Evolutionary conservation across 2,329 filamentous ascomycete species (phyloP).

Genomic region (Apiospora hydei): DNA sequence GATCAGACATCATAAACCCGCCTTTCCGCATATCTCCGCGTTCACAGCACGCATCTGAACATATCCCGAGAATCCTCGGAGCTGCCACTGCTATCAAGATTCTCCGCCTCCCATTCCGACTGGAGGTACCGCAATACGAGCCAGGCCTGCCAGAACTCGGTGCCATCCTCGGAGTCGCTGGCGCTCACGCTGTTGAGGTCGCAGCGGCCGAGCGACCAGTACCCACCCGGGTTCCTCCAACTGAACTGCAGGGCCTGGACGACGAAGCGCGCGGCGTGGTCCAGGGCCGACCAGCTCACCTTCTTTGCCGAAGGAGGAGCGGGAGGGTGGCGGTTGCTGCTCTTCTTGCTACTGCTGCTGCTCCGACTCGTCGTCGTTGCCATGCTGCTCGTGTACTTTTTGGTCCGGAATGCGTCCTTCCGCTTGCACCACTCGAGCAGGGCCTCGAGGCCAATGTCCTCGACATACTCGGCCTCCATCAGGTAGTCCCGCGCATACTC

Average conservation of each 20-base stretch:
- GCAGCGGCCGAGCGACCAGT: constrained; percentile 36
- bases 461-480: constrained; percentile 29
- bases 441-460: constrained; percentile 33
- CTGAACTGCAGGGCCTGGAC: constrained; percentile 37
- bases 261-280: constrained; percentile 40
- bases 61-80: constrained; percentile 14
- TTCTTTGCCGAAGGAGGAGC: constrained; percentile 28
- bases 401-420: constrained; percentile 32
- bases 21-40: not conserved
- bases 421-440: constrained; percentile 32
- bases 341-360: constrained; percentile 30
- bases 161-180: constrained; percentile 29
- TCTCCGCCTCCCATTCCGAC: constrained; percentile 38
- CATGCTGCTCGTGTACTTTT: constrained; percentile 25
- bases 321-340: not conserved
- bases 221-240: constrained; percentile 37
- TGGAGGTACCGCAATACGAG: constrained; percentile 38
- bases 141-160: constrained; percentile 41
- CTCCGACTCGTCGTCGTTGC: constrained; percentile 22
- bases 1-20: not conserved
- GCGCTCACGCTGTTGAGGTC: constrained; percentile 32
- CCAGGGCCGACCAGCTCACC: constrained; percentile 35
- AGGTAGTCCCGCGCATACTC: constrained; percentile 41
- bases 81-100: constrained; percentile 22
- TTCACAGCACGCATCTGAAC: constrained; percentile 5